phyloP scores from a whole-genome alignment of 2,329 filamentous ascomycete genomes.

The Exophiala xenobiotica region DNA sequence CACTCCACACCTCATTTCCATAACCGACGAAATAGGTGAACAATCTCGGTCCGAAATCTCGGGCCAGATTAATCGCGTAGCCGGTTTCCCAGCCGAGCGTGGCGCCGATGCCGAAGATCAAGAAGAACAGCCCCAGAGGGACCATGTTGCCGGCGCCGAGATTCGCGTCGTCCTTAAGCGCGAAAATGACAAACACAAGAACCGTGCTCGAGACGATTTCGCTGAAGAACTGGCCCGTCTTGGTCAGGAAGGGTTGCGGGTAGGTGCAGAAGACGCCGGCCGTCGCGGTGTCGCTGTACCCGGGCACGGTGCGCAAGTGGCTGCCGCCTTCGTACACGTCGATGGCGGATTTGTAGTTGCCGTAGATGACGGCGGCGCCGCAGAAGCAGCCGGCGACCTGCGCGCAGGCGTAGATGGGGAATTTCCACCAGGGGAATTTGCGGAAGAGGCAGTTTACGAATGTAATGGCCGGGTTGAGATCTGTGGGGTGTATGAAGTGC shows the following conservation, averaged over 20 bases:
- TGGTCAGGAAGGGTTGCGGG: slow-evolving; percentile 61
- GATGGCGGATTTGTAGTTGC: slow-evolving; percentile 59
- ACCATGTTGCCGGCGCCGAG: slow-evolving; percentile 55
- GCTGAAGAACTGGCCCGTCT: slow-evolving; percentile 62
- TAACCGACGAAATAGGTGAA: slow-evolving; percentile 64
- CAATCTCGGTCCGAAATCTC: slow-evolving; percentile 64
- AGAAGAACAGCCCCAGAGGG: slow-evolving; percentile 61
- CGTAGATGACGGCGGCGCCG: slow-evolving; percentile 55
- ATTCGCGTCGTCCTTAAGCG: slow-evolving; percentile 54
- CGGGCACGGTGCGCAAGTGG: slow-evolving; percentile 58
- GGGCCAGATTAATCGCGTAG: slow-evolving; percentile 66
- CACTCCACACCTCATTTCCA: slow-evolving; percentile 56
- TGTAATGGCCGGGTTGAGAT: slow-evolving; percentile 65
- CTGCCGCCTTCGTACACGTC: slow-evolving; percentile 58
- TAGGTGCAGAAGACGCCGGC: slow-evolving; percentile 68
- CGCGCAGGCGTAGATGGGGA: slow-evolving; percentile 61
- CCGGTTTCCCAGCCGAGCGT: slow-evolving; percentile 69
- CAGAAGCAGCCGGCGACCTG: slow-evolving; percentile 63
- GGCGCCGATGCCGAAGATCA: slow-evolving; percentile 67
- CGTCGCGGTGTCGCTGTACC: slow-evolving; percentile 54
- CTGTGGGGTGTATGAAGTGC: too few relatives aligned
- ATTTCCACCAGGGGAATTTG: slow-evolving; percentile 59
- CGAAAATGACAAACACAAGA: slow-evolving; percentile 66
- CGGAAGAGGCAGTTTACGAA: slow-evolving; percentile 63
- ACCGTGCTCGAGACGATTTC: slow-evolving; percentile 63